Percentiles rank a stretch among this genome's conserved stretches.
Evolutionary conservation across 1,284 basidiomycete genomes (phyloP).

Genomic region (Fomitopsis palustris): DNA sequence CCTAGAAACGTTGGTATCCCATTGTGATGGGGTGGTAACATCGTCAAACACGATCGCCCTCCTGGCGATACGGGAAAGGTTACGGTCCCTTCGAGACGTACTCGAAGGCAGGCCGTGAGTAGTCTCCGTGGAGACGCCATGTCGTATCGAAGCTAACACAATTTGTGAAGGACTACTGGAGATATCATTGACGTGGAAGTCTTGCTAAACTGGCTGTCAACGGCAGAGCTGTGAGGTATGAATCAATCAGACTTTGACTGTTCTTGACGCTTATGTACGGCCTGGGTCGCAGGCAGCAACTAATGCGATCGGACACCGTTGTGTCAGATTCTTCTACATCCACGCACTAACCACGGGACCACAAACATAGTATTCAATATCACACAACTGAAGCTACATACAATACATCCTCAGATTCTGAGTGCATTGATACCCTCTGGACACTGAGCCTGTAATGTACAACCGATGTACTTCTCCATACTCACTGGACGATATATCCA

Average conservation of each 20-base stretch:
- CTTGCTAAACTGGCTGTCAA: not conserved
- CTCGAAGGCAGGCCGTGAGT: not conserved
- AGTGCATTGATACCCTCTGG: conserved; percentile 20
- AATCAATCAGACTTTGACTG: not conserved
- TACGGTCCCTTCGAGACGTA: not conserved
- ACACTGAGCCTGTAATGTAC: conserved; percentile 19
- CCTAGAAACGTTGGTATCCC: not conserved
- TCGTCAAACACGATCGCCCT: not conserved
- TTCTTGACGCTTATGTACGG: not conserved
- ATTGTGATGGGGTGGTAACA: not conserved
- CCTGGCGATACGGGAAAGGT: not conserved
- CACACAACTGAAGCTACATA: too few species aligned
- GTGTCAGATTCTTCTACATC: not conserved
- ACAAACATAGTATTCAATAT: not conserved
- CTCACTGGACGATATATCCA: conserved; percentile 39
- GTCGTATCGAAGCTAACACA: not conserved
- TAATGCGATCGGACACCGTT: not conserved
- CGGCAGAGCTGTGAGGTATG: not conserved
- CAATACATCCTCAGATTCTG: conserved; percentile 1
- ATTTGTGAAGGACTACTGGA: not conserved
- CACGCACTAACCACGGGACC: not conserved
- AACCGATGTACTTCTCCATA: conserved; percentile 32
- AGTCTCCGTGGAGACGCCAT: not conserved
- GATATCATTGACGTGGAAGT: not conserved
- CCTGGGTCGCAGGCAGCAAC: not conserved